Conservation (phyloP, 345 rosid species). For the Heritiera littoralis region DNA sequence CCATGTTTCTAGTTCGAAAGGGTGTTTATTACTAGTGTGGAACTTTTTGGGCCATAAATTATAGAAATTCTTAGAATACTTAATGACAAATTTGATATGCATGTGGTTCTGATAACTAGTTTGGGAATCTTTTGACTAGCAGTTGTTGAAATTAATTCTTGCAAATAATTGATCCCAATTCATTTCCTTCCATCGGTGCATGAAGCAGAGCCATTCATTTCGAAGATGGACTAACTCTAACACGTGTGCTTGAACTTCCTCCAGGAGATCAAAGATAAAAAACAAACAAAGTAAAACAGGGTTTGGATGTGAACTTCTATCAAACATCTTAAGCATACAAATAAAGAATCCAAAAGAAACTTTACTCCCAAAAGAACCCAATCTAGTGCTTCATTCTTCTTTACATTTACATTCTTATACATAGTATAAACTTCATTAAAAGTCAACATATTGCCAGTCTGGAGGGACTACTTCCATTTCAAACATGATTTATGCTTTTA, state of each 20-base stretch:
- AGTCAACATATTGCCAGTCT: neutral
- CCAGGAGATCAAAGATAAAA: neutral
- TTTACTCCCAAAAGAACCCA: neutral
- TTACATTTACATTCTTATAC: conserved; percentile 1
- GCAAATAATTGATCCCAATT: neutral
- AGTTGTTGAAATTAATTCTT: neutral
- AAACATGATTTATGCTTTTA: neutral
- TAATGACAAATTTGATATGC: neutral
- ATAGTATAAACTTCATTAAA: neutral
- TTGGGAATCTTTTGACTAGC: conserved; percentile 15
- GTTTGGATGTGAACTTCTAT: conserved; percentile 18
- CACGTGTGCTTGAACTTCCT: neutral
- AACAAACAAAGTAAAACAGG: neutral
- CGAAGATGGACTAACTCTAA: neutral
- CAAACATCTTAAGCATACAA: conserved; percentile 1
- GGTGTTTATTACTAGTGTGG: neutral
- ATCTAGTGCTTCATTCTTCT: conserved; percentile 5
- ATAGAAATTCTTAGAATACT: neutral
- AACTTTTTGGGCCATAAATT: neutral
- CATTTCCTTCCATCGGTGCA: neutral
- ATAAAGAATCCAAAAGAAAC: neutral
- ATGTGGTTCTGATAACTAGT: neutral
- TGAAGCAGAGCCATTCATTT: neutral
- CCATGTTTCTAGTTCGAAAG: conserved; percentile 2
- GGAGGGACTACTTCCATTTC: neutral